Conservation (phyloP, 116 monocot genomes). For the Zostera marina region DNA sequence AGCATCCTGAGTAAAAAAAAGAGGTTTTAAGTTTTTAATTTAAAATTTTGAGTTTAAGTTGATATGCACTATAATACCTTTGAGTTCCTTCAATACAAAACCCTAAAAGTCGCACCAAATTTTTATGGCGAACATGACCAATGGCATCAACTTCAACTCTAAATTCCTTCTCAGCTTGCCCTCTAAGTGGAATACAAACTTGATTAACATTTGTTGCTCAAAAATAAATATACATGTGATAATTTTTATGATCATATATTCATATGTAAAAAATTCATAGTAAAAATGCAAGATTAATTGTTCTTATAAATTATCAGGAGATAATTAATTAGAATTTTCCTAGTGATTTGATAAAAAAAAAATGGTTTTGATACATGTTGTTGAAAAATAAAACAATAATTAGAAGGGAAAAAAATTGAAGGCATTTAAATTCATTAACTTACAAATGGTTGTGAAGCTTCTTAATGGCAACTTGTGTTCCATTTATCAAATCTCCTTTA, state of each 20-base stretch:
- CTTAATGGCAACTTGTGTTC: slow-evolving; percentile 62
- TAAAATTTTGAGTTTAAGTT: background rate
- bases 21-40: background rate
- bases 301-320: background rate
- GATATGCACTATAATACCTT: slow-evolving; percentile 19
- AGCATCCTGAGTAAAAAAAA: slow-evolving; percentile 43
- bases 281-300: background rate
- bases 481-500: slow-evolving; percentile 50
- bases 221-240: no score
- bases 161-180: slow-evolving; percentile 90
- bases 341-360: slow-evolving; percentile 1
- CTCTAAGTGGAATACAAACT: slow-evolving; percentile 19
- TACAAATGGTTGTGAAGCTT: slow-evolving; percentile 84
- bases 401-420: background rate
- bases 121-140: slow-evolving; percentile 90
- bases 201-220: no score
- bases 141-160: slow-evolving; percentile 96
- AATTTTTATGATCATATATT: no score
- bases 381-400: no score
- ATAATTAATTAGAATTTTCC: background rate
- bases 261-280: no score
- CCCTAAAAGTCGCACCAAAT: slow-evolving; percentile 77
- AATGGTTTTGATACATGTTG: background rate
- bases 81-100: slow-evolving; percentile 95
- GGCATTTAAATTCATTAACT: slow-evolving; percentile 5